Evolutionary conservation across 768 basidiomycete genomes (phyloP).

Genomic region (Rhodosporidiobolus odoratus): DNA sequence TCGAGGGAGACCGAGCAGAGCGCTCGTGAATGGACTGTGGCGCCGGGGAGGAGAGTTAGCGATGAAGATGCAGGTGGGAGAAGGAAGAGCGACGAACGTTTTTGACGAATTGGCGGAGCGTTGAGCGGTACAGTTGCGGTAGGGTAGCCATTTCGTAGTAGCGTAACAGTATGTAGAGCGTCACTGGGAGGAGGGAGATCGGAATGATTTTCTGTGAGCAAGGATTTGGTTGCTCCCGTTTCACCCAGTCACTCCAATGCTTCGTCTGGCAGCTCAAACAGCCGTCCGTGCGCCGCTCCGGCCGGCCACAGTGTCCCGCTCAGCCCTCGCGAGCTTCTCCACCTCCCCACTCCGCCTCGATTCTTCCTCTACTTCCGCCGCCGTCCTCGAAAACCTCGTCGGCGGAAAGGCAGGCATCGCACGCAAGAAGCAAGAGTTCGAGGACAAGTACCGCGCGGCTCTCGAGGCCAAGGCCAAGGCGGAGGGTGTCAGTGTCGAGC

Average conservation of each 20-base stretch:
- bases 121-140: slow-evolving; percentile 30
- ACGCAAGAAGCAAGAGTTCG: slow-evolving; percentile 12
- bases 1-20: slow-evolving; percentile 19
- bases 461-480: slow-evolving; percentile 28
- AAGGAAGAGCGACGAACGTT: slow-evolving; percentile 16
- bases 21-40: slow-evolving; percentile 34
- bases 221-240: neutral
- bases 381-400: slow-evolving; percentile 25
- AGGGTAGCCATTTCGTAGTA: slow-evolving; percentile 19
- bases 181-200: too few relatives aligned
- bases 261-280: neutral
- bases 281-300: neutral
- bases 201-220: too few relatives aligned
- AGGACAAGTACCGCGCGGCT: slow-evolving; percentile 31
- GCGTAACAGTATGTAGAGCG: too few relatives aligned
- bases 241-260: neutral
- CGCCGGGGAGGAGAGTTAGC: neutral
- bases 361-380: slow-evolving; percentile 24
- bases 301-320: neutral
- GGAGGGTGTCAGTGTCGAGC: slow-evolving; percentile 27
- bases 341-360: neutral
- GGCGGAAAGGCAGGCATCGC: slow-evolving; percentile 31
- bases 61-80: neutral
- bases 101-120: slow-evolving; percentile 34
- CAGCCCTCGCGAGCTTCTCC: slow-evolving; percentile 3